Base-by-base conservation (phyloP, 2,329 filamentous ascomycete species). In the Sporothrix euskadiensis region DNA sequence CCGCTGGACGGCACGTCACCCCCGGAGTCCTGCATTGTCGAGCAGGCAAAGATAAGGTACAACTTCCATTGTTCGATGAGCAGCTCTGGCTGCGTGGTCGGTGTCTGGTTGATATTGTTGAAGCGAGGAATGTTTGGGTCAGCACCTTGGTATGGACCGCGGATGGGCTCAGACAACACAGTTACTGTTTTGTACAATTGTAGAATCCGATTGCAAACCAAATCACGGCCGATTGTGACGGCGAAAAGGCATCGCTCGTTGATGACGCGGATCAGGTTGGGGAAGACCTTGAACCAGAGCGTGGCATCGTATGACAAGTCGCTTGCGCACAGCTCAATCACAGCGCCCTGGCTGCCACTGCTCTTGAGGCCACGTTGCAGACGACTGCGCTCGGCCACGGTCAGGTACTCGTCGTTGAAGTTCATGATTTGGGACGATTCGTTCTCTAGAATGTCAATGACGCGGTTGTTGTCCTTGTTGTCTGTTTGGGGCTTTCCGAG, bases 11-110 rank as follows among this genome's bases (percentile, higher is more conserved):
- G 88, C 30, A 86, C 85, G 73, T 85, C 89, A 10, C 94, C 94
- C 10, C 94, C 94, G 10, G 93, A 88, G 77, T 96, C 96, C 52
- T 93, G 94, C 73, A 99, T 85, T 0, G 96, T 98, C 10, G 95
- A 97, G 82, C 97, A 99, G 10, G 95, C 96, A 83, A 99, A 98
- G 72, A 98, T 94, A 35, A 99, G 86, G 80, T 98, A 98, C 1
- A 98, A 85, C 82, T 98, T 98, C 95, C 95, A 99, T 80, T 99
- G 96, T 81, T 98, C 97, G 74, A 99, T 90, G 73, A 98, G 86
- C 30, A 97, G 90, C 78, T 97, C 94, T 0, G 94, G 92, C 22
- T 94, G 92, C 0, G 91, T 91, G 2, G 89, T 91, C 74, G 88
- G 90, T 74, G 87, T 88, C 79, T 89, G 85, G 77, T 81, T 83